Evolutionary conservation across 1,284 basidiomycete species (phyloP).

Genomic region (Testicularia cyperi): DNA sequence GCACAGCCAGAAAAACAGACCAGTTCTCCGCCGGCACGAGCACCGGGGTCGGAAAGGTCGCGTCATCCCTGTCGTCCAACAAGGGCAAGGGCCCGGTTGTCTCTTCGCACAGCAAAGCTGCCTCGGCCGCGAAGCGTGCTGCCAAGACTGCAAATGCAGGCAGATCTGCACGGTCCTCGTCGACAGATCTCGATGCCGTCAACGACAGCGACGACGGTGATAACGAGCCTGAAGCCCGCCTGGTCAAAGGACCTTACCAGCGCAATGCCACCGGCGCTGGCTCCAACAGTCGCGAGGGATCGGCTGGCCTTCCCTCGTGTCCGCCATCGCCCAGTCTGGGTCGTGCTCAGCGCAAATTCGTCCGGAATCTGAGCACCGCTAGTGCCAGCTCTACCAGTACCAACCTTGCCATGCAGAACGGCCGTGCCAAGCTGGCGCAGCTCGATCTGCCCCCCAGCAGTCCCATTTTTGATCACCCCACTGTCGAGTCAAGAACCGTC

Average conservation of each 20-base stretch:
- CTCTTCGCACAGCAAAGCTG: constrained; percentile 7
- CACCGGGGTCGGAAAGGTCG: too few species aligned
- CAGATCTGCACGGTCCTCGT: background rate
- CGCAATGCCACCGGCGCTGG: background rate
- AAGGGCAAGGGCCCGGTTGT: constrained; percentile 8
- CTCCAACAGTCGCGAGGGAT: constrained; percentile 14
- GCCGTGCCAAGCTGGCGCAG: constrained; percentile 15
- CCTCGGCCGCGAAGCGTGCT: constrained; percentile 2
- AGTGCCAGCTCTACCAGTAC: constrained; percentile 2
- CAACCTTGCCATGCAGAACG: constrained; percentile 1
- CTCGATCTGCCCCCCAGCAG: constrained; percentile 33
- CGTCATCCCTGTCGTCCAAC: constrained; percentile 4
- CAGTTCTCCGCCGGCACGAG: too few species aligned
- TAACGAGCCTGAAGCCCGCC: constrained; percentile 10
- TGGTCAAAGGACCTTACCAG: constrained; percentile 32
- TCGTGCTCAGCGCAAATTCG: constrained; percentile 16
- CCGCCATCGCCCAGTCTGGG: constrained; percentile 23
- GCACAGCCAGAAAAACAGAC: background rate
- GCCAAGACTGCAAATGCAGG: background rate
- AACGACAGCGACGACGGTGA: constrained; percentile 16
- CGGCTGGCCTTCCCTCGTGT: constrained; percentile 20
- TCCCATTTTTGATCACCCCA: constrained; percentile 31
- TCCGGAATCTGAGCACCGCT: constrained; percentile 15
- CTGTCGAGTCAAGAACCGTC: constrained; percentile 7
- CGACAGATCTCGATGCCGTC: background rate